phyloP scores from a whole-genome alignment of 2,329 filamentous ascomycete genomes.

The Alternaria angustiovoidea region DNA sequence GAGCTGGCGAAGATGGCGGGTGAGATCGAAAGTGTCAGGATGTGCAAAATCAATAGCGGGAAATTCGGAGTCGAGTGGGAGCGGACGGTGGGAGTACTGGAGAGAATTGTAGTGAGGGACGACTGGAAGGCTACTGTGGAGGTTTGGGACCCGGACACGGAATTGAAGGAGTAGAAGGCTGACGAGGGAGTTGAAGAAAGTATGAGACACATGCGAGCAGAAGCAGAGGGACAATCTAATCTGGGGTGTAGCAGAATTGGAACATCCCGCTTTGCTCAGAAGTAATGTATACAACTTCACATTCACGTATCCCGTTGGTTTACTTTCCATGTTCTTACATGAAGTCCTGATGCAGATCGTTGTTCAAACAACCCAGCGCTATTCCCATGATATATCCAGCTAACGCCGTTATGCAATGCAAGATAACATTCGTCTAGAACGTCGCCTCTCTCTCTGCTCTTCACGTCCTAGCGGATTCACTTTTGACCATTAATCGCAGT shows the following conservation, averaged over 20 bases:
- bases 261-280: not conserved
- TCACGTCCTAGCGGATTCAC: not conserved
- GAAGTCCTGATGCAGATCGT: not conserved
- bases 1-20: conserved; percentile 46
- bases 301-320: not conserved
- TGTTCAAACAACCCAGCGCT: not conserved
- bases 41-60: conserved; percentile 66
- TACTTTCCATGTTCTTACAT: not conserved
- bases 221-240: not conserved
- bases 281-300: not conserved
- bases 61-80: conserved; percentile 65
- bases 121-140: conserved; percentile 32
- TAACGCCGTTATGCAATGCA: conserved; percentile 23
- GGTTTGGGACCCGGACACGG: conserved; percentile 34
- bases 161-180: not conserved
- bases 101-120: conserved; percentile 33
- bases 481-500: conserved; percentile 45
- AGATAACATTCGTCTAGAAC: not conserved
- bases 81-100: conserved; percentile 55
- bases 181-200: not conserved
- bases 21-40: conserved; percentile 48
- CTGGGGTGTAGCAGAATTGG: not conserved
- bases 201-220: not conserved
- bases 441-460: not conserved
- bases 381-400: not conserved